Percentiles rank a stretch among this genome's conserved stretches.
Evolutionary conservation across 164 flowering plant genomes (phyloP).

Genomic region (Kalanchoe fedtschenkoi): DNA sequence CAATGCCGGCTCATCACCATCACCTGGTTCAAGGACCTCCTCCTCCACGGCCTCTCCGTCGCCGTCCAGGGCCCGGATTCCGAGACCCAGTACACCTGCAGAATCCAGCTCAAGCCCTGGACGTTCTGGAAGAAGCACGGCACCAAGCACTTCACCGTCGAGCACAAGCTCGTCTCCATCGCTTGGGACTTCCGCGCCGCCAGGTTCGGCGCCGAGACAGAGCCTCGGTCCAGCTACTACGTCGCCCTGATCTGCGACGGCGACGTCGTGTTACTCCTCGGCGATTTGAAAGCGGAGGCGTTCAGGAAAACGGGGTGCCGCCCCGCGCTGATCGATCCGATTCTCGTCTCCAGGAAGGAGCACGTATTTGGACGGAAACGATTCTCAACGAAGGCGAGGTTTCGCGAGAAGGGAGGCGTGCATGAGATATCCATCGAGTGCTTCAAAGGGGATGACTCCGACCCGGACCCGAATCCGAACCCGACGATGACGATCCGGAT

Average conservation of each 20-base stretch:
- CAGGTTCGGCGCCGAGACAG: constrained; percentile 40
- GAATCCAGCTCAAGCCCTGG: constrained; percentile 61
- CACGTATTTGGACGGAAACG: constrained; percentile 48
- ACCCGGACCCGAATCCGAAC: neutral
- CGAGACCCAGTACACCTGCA: constrained; percentile 25
- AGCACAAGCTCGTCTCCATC: constrained; percentile 25
- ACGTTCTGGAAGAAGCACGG: constrained; percentile 58
- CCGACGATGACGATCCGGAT: constrained; percentile 34
- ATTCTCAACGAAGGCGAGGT: constrained; percentile 31
- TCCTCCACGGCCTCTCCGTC: constrained; percentile 45
- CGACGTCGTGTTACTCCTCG: constrained; percentile 42
- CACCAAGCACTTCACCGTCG: constrained; percentile 30
- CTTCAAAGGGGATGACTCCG: constrained; percentile 8
- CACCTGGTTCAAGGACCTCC: constrained; percentile 50
- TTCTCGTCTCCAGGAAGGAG: constrained; percentile 37
- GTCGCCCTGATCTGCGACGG: constrained; percentile 45
- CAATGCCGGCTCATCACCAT: constrained; percentile 42
- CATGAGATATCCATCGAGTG: constrained; percentile 42
- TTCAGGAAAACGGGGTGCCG: constrained; percentile 35
- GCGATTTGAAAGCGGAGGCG: constrained; percentile 49
- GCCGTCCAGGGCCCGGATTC: constrained; percentile 30
- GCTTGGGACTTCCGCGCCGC: constrained; percentile 54
- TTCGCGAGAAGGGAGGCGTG: constrained; percentile 26
- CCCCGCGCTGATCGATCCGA: constrained; percentile 40
- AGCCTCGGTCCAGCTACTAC: constrained; percentile 43